Evolutionary conservation across 2,329 filamentous ascomycete genomes (phyloP).

Genomic region (Apiospora sp.): DNA sequence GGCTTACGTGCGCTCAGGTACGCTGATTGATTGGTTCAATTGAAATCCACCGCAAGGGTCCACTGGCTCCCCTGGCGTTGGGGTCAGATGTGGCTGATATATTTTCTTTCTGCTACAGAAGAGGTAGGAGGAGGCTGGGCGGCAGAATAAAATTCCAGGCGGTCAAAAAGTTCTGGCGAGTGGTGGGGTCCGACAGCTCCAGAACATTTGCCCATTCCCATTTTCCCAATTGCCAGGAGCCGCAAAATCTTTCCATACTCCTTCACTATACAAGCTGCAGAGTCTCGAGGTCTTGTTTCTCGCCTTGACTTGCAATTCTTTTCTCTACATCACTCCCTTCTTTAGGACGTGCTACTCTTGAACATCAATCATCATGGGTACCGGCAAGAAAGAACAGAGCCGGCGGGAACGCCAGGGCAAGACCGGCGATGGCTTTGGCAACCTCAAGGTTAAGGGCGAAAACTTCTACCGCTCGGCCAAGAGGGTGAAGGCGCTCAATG

Average conservation of each 20-base stretch:
- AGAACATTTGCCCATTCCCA: constrained; percentile 16
- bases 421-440: constrained; percentile 84
- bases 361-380: constrained; percentile 70
- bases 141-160: constrained; percentile 29
- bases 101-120: neutral
- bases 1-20: neutral
- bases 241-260: constrained; percentile 23
- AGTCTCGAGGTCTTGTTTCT: constrained; percentile 26
- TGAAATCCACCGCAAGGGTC: neutral
- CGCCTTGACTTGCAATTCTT: constrained; percentile 23
- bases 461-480: constrained; percentile 96
- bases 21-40: neutral
- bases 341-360: constrained; percentile 25
- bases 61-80: neutral
- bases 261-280: constrained; percentile 16
- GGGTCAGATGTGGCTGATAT: neutral
- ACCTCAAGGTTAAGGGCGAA: constrained; percentile 94
- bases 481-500: constrained; percentile 87
- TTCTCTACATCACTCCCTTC: neutral
- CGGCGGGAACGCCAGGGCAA: constrained; percentile 88
- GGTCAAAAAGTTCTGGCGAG: constrained; percentile 27
- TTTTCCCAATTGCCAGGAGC: constrained; percentile 18
- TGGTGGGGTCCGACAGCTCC: constrained; percentile 21
- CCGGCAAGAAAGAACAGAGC: constrained; percentile 87
- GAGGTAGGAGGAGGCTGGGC: neutral